Percentiles rank a stretch among this genome's conserved stretches.
Evolutionary conservation across 768 basidiomycete genomes (phyloP).

Genomic region (Boletus pseudopeckii): DNA sequence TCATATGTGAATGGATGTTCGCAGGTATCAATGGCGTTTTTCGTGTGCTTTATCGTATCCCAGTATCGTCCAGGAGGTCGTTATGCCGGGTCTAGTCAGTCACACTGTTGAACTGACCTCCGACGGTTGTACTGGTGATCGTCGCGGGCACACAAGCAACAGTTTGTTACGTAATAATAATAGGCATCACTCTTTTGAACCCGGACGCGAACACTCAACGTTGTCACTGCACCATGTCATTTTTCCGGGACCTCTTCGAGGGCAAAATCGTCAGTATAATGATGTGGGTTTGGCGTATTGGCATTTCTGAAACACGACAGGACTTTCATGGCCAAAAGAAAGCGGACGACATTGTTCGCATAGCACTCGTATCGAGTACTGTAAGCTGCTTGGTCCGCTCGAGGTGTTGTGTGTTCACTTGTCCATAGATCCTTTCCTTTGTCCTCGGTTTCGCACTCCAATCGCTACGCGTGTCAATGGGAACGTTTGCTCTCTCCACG

Average conservation of each 20-base stretch:
- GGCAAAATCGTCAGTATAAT: slow-evolving; percentile 28
- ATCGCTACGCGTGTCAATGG: slow-evolving; percentile 26
- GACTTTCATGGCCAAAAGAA: slow-evolving; percentile 33
- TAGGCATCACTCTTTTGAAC: background rate
- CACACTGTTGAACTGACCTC: too few relatives aligned
- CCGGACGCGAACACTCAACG: background rate
- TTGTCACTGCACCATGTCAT: slow-evolving; percentile 20
- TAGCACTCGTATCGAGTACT: slow-evolving; percentile 22
- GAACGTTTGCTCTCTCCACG: slow-evolving; percentile 20
- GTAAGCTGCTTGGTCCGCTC: slow-evolving; percentile 14
- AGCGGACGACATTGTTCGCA: slow-evolving; percentile 22
- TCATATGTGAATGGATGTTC: slow-evolving; percentile 12
- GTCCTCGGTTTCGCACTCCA: slow-evolving; percentile 28
- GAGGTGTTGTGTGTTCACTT: background rate
- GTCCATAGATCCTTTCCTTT: slow-evolving; percentile 29
- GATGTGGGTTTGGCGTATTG: background rate
- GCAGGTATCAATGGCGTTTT: background rate
- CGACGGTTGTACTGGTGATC: too few relatives aligned
- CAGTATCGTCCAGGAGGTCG: background rate
- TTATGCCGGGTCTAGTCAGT: background rate
- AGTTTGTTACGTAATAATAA: too few relatives aligned
- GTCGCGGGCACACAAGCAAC: too few relatives aligned
- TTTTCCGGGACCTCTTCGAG: slow-evolving; percentile 26
- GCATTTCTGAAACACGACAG: slow-evolving; percentile 14
- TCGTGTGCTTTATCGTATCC: background rate